Evolutionary conservation across 257 asterid species (phyloP).

Genomic region (Coffea eugenioides): DNA sequence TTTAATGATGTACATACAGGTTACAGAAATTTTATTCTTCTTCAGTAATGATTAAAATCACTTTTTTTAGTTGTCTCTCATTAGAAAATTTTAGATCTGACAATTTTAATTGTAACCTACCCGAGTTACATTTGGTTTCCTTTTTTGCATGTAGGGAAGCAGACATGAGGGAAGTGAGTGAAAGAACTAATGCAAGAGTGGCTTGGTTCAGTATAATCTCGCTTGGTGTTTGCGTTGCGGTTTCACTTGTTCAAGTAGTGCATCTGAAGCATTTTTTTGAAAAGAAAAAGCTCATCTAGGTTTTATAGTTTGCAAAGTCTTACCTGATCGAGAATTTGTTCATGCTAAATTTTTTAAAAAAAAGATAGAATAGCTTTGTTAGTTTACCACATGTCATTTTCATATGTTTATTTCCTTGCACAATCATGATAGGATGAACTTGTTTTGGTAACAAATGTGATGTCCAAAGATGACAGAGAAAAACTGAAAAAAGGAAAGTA

Average conservation of each 20-base stretch:
- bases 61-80: background rate
- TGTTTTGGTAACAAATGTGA: background rate
- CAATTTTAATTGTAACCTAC: background rate
- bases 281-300: conserved; percentile 69
- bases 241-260: conserved; percentile 41
- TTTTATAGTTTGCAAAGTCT: background rate
- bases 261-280: conserved; percentile 58
- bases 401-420: background rate
- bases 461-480: background rate
- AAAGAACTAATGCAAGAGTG: conserved; percentile 57
- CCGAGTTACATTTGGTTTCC: background rate
- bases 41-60: background rate
- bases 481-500: too few species aligned
- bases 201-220: conserved; percentile 61
- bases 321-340: background rate
- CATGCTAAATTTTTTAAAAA: background rate
- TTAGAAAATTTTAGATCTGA: background rate
- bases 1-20: background rate
- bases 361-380: background rate
- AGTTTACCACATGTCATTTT: background rate
- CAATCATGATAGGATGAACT: background rate
- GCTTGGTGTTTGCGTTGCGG: conserved; percentile 47
- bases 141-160: conserved; percentile 35
- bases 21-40: background rate
- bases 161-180: conserved; percentile 67